Conservation (phyloP, 768 basidiomycete genomes). For the Phlebiopsis flavidoalba region DNA sequence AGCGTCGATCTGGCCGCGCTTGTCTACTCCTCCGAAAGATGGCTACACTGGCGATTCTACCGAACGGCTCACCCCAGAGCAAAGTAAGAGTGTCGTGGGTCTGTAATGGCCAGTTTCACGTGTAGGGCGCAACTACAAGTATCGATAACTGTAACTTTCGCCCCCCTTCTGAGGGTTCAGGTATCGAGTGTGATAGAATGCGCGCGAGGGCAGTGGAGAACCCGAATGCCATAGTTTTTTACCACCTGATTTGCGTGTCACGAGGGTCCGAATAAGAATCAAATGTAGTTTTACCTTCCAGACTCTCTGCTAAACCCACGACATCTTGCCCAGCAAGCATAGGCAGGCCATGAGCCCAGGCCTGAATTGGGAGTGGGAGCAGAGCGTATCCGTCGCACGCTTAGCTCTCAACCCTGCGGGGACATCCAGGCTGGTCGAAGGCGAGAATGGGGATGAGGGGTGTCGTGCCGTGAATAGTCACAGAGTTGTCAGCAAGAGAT, state of each 20-base stretch:
- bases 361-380: slow-evolving; percentile 94
- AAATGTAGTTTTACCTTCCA: slow-evolving; percentile 52
- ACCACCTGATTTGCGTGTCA: slow-evolving; percentile 51
- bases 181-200: slow-evolving; percentile 42
- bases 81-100: slow-evolving; percentile 79
- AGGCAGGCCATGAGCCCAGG: slow-evolving; percentile 92
- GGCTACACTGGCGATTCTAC: slow-evolving; percentile 78
- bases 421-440: slow-evolving; percentile 70
- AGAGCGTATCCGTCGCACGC: slow-evolving; percentile 70
- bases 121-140: slow-evolving; percentile 82
- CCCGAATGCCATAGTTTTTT: slow-evolving; percentile 96
- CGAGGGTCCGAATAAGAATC: background rate
- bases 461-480: slow-evolving; percentile 59
- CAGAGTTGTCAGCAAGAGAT: slow-evolving; percentile 67
- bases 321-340: slow-evolving; percentile 80
- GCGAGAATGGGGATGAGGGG: slow-evolving; percentile 61
- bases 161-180: slow-evolving; percentile 26
- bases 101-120: slow-evolving; percentile 94
- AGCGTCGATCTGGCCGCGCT: slow-evolving; percentile 72
- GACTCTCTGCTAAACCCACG: slow-evolving; percentile 96
- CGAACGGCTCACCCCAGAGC: slow-evolving; percentile 70
- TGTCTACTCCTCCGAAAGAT: slow-evolving; percentile 95
- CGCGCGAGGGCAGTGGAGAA: slow-evolving; percentile 79
- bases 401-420: slow-evolving; percentile 51
- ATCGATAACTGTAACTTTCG: slow-evolving; percentile 36